Evolutionary conservation across 805 yeast genomes (phyloP).

Genomic region (Metschnikowia peoriensis): DNA sequence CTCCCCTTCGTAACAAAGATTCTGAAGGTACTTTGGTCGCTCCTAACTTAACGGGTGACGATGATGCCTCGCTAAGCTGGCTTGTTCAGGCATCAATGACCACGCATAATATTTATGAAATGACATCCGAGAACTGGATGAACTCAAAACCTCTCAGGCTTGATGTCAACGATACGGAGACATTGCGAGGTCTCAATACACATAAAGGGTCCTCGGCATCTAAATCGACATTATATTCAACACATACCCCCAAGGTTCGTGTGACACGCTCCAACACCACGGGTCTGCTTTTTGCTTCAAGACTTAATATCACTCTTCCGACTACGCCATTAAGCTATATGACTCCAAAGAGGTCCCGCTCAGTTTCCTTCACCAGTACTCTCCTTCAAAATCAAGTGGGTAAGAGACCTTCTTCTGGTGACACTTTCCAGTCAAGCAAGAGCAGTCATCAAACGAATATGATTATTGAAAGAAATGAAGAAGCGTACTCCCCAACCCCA

Average conservation of each 20-base stretch:
- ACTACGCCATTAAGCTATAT: neutral
- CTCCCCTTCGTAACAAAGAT: slow-evolving; percentile 8
- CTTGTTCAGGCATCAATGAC: slow-evolving; percentile 14
- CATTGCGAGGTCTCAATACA: slow-evolving; percentile 3
- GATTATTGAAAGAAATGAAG: neutral
- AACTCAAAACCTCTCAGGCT: neutral
- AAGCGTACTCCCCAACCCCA: neutral
- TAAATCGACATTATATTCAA: neutral
- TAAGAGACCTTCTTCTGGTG: neutral
- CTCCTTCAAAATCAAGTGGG: neutral
- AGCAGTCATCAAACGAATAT: neutral
- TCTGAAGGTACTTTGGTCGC: slow-evolving; percentile 9
- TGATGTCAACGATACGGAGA: neutral
- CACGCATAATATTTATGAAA: slow-evolving; percentile 10
- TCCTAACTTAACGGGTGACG: slow-evolving; percentile 1
- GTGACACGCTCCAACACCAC: slow-evolving; percentile 3
- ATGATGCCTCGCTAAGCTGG: slow-evolving; percentile 9
- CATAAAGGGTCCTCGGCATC: neutral
- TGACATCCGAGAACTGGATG: slow-evolving; percentile 16
- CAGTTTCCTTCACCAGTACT: neutral
- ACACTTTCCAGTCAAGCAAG: neutral
- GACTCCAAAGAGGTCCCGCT: neutral
- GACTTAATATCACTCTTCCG: no score
- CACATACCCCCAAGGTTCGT: neutral
- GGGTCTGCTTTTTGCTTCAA: neutral